Base-by-base conservation (phyloP, 108 stramenopile species). In the Nitzschia putrida region DNA sequence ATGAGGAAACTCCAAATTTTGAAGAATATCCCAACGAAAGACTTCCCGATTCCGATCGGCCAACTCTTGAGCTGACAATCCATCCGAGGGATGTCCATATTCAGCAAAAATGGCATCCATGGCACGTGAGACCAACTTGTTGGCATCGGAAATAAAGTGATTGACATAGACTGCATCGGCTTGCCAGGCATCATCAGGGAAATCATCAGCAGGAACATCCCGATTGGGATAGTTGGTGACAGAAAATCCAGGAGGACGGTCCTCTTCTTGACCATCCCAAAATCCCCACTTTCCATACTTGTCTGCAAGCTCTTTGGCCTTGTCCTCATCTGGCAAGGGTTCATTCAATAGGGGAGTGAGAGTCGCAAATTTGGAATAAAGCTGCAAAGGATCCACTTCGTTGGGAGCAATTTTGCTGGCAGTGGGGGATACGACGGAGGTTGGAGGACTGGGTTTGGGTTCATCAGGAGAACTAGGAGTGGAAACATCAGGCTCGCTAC, bases 141-240 rank as follows among this genome's bases (percentile, higher is more conserved):
- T 72, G 3, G 85, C 89, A 26, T 85, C 89, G 42, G 83, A 79
- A 9, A 91, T 59, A 68, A 85, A 86, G 40, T 84, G 80, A 45
- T 85, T 86, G 57, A 88, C 85, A 69, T 81, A 93, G 7, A 85
- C 92, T 23, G 86, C 86, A 80, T 93, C 92, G 10, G 77, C 81
- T 72, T 93, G 92, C 92, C 92, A 93, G 16, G 88, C 74, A 57
- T 80, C 64, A 10, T 77, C 65, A 0, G 89, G 88, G 71, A 93
- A 93, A 8, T 87, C 79, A 11, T 83, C 80, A 2, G 53, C 74
- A 29, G 73, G 69, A 54, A 90, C 51, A 67, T 93, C 92, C 11
- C 82, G 64, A 61, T 86, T 76, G 21, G 69, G 58, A 59, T 60
- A 78, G 11, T 72, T 72, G 18, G 77, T 71, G 57, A 83, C 60